These are phyloP conservation scores for Tylopilus balloui DNA, from an alignment of 768 basidiomycete species.

Conservation along the genomic window DNA sequence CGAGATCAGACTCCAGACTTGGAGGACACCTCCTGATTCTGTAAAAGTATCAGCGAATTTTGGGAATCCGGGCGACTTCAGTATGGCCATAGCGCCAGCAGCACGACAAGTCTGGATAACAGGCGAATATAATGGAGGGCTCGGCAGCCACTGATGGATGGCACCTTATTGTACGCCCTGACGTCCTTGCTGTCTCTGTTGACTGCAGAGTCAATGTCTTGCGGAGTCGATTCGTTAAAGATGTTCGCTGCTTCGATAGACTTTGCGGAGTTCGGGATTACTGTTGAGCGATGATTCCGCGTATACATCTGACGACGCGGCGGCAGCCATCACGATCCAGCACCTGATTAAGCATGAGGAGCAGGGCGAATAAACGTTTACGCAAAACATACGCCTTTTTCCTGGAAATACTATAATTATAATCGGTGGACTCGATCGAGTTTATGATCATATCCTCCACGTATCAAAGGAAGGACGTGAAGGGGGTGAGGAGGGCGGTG, in stretches of 20 bases:
- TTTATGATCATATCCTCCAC: neutral
- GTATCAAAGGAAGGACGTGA: neutral
- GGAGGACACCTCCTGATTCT: neutral
- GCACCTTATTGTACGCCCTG: no score
- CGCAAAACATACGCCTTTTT: neutral
- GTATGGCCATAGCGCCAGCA: neutral
- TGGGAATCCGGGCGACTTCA: neutral
- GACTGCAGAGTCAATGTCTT: no score
- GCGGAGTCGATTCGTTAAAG: no score
- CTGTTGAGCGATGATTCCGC: neutral
- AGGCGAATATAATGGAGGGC: no score
- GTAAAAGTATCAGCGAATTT: neutral
- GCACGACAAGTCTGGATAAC: neutral
- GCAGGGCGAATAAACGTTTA: no score
- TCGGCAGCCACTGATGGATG: no score
- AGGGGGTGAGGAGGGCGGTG: neutral
- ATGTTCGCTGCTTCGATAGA: no score
- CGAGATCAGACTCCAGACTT: neutral
- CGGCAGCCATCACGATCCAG: neutral
- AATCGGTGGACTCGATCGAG: neutral
- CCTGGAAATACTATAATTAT: neutral
- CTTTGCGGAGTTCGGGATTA: no score
- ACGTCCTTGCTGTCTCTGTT: no score
- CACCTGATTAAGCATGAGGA: neutral
- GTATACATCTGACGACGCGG: neutral